These are phyloP conservation scores for Blastomyces parvus DNA, from an alignment of 2,329 filamentous ascomycete genomes.

Conservation along the genomic window DNA sequence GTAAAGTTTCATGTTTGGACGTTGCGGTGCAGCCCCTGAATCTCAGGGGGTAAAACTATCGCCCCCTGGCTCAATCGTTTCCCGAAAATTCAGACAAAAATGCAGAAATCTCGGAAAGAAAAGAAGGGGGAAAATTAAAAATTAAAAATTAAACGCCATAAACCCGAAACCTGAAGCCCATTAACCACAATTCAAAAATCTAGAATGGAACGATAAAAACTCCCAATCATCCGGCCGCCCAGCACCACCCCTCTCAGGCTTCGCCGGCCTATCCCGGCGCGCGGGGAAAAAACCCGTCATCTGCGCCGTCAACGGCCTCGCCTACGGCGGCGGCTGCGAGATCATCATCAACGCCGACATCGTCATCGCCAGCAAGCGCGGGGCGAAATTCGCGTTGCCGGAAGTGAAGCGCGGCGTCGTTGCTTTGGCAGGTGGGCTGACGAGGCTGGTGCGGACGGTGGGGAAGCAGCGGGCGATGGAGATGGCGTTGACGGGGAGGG, in stretches of 20 bases:
- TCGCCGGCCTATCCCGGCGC: conserved; percentile 38
- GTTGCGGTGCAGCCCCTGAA: too few relatives aligned
- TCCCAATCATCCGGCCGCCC: conserved; percentile 8
- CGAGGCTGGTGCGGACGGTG: conserved; percentile 55
- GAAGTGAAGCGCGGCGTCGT: conserved; percentile 64
- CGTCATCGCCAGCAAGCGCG: conserved; percentile 46
- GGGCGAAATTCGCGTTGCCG: conserved; percentile 57
- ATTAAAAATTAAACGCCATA: neutral
- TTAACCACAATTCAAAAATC: neutral
- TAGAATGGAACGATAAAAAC: conserved; percentile 28
- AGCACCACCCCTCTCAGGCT: conserved; percentile 28
- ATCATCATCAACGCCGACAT: conserved; percentile 65
- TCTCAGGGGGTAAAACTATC: too few relatives aligned
- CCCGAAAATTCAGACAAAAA: neutral
- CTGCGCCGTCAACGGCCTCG: conserved; percentile 65
- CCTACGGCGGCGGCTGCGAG: conserved; percentile 67
- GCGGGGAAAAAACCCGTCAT: conserved; percentile 58
- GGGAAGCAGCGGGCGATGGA: conserved; percentile 62
- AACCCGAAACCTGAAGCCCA: neutral
- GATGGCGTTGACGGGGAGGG: conserved; percentile 58
- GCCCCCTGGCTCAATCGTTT: too few relatives aligned
- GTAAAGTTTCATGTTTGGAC: too few relatives aligned
- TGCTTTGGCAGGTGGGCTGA: conserved; percentile 60
- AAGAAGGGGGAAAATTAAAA: neutral
- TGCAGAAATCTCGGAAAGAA: neutral